Evolutionary conservation across 1,139 yeast genomes (phyloP).

Genomic region (Pichia sp.): DNA sequence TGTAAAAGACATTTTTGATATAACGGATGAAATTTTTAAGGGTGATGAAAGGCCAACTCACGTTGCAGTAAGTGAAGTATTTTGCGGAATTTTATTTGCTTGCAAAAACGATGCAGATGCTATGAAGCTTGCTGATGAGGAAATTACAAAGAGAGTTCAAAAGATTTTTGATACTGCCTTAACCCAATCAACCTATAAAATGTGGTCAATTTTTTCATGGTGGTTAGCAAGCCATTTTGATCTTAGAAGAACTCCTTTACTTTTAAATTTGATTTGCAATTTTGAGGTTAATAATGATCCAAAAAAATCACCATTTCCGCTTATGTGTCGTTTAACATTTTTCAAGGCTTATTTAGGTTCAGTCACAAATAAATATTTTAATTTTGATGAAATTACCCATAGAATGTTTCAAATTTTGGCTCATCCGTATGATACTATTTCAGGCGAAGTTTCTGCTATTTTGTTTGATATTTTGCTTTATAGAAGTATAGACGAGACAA

Average conservation of each 20-base stretch:
- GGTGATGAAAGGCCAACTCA: constrained; percentile 61
- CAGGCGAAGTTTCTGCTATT: constrained; percentile 64
- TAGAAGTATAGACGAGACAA: constrained; percentile 45
- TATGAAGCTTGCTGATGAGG: constrained; percentile 38
- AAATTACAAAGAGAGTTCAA: constrained; percentile 38
- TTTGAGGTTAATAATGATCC: constrained; percentile 39
- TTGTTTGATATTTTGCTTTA: constrained; percentile 51
- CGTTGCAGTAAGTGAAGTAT: constrained; percentile 54
- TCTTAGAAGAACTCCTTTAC: constrained; percentile 55
- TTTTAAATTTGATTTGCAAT: constrained; percentile 42
- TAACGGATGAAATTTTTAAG: constrained; percentile 47
- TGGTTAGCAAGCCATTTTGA: constrained; percentile 67
- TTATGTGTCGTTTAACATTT: constrained; percentile 57
- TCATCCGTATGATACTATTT: constrained; percentile 71
- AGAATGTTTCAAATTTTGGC: constrained; percentile 42
- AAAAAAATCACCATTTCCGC: constrained; percentile 57
- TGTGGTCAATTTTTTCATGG: constrained; percentile 77
- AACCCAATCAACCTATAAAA: constrained; percentile 67
- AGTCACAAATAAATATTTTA: constrained; percentile 52
- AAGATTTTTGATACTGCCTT: constrained; percentile 52
- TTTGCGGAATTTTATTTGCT: constrained; percentile 51
- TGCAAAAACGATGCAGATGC: constrained; percentile 33
- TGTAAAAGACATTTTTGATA: constrained; percentile 43
- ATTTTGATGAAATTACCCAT: constrained; percentile 42
- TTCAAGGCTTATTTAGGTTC: constrained; percentile 50